Evolutionary conservation across 75 land plant species (phyloP), one percentile per base, ranked within the genome.

Genomic region (Pinus tabuliformis): DNA sequence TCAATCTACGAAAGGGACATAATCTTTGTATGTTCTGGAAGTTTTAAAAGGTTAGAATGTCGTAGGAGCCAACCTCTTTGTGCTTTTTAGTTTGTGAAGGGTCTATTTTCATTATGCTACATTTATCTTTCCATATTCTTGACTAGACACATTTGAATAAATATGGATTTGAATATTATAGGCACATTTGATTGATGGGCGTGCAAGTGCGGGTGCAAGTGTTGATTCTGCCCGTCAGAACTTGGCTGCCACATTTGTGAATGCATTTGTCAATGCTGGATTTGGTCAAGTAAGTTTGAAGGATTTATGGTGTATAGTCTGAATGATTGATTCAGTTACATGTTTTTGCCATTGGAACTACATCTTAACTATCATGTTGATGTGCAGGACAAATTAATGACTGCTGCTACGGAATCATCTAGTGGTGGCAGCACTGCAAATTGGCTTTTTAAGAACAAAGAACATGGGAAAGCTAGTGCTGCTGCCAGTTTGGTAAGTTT

Each of bases 231-330:
- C 99, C 36, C 79, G 99, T 21, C 99, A 94, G 83, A 97, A 97
- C 70, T 73, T 97, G 84, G 99, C 99, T 45, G 99, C 98, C 63
- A 97, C 98, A 20, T 97, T 97, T 88, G 99, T 97, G 8, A 97
- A 97, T 89, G 99, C 95, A 74, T 97, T 97, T 81, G 99, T 97
- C 20, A 97, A 97, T 88, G 99, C 99, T 61, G 99, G 98, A 56
- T 97, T 97, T 86, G 95, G 98, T 21, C 97, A 92, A 90, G 99
- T 97, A 87, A 57, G 58, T 28, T n/a, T 16, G 58, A 22, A 36
- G 2, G 0, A 14, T 24, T 49, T 36, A 28, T 24, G 42, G 16
- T 65, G 16, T 54, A 39, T 15, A 42, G 21, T 21, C 17, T 5
- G 52, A 22, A 16, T 62, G 22, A 21, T 72, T 39, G 78, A n/a